Evolutionary conservation across 2,329 filamentous ascomycete genomes (phyloP).

Genomic region (Fusarium virguliforme): DNA sequence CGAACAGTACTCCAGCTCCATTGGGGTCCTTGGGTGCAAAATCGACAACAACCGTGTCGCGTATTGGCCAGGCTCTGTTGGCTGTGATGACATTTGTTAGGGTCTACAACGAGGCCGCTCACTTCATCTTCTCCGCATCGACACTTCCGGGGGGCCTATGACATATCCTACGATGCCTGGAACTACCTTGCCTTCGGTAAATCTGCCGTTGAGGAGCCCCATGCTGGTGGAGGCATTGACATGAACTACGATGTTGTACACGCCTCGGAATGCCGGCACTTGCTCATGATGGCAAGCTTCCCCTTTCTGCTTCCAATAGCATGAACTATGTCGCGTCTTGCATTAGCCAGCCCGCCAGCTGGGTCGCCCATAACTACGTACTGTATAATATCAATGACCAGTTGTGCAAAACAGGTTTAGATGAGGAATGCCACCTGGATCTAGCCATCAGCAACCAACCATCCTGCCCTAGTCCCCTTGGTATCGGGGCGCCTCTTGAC

Average conservation of each 20-base stretch:
- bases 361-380: slow-evolving; percentile 65
- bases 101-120: slow-evolving; percentile 63
- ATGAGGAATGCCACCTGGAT: slow-evolving; percentile 65
- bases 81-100: slow-evolving; percentile 69
- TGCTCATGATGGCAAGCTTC: slow-evolving; percentile 66
- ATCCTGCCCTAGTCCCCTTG: slow-evolving; percentile 62
- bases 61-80: slow-evolving; percentile 68
- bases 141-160: slow-evolving; percentile 68
- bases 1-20: slow-evolving; percentile 68
- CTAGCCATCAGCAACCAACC: slow-evolving; percentile 65
- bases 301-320: slow-evolving; percentile 69
- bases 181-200: slow-evolving; percentile 68
- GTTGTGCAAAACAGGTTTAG: slow-evolving; percentile 63
- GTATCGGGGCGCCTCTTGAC: slow-evolving; percentile 44
- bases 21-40: slow-evolving; percentile 72
- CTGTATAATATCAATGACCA: slow-evolving; percentile 68
- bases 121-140: slow-evolving; percentile 71
- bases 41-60: slow-evolving; percentile 72
- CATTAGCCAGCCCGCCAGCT: slow-evolving; percentile 60
- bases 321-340: slow-evolving; percentile 67
- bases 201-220: slow-evolving; percentile 56
- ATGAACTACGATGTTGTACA: slow-evolving; percentile 61
- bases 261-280: slow-evolving; percentile 62
- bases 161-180: slow-evolving; percentile 73
- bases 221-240: not conserved